Conservation (phyloP, 2,329 filamentous ascomycete genomes). For the Plenodomus lindquistii region DNA sequence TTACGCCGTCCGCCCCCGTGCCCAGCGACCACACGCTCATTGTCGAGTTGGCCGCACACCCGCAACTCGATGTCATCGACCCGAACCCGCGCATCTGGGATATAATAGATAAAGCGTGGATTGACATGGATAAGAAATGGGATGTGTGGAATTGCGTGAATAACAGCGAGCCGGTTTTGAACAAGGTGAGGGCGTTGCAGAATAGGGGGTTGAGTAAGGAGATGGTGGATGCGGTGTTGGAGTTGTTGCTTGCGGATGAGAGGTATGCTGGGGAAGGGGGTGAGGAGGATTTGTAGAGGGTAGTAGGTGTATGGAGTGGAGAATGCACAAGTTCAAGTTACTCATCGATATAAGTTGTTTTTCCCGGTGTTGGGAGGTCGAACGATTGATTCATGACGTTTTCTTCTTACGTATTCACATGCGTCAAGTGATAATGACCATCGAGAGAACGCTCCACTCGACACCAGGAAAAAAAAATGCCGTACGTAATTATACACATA, state of each 20-base stretch:
- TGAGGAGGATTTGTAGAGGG: slow-evolving; percentile 2
- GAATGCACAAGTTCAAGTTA: no score
- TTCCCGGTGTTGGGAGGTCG: no score
- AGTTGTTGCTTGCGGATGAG: slow-evolving; percentile 41
- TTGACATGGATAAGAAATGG: slow-evolving; percentile 38
- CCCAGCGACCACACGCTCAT: slow-evolving; percentile 27
- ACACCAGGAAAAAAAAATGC: neutral
- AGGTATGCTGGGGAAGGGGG: slow-evolving; percentile 26
- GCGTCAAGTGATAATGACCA: no score
- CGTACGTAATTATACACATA: neutral
- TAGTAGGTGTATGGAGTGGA: neutral
- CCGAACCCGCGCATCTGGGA: slow-evolving; percentile 33
- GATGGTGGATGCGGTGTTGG: slow-evolving; percentile 39
- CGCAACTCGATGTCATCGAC: slow-evolving; percentile 41
- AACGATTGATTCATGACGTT: no score
- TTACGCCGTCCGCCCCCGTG: slow-evolving; percentile 23
- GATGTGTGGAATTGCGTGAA: slow-evolving; percentile 38
- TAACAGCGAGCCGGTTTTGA: slow-evolving; percentile 30
- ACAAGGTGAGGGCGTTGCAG: slow-evolving; percentile 35
- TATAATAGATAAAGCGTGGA: slow-evolving; percentile 34
- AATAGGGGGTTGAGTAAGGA: slow-evolving; percentile 30
- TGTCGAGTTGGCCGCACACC: slow-evolving; percentile 31
- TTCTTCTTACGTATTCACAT: no score
- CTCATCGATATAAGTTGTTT: no score
- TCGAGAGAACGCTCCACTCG: no score